phyloP scores from a whole-genome alignment of 2,329 filamentous ascomycete species.

The Lachnellula occidentalis region DNA sequence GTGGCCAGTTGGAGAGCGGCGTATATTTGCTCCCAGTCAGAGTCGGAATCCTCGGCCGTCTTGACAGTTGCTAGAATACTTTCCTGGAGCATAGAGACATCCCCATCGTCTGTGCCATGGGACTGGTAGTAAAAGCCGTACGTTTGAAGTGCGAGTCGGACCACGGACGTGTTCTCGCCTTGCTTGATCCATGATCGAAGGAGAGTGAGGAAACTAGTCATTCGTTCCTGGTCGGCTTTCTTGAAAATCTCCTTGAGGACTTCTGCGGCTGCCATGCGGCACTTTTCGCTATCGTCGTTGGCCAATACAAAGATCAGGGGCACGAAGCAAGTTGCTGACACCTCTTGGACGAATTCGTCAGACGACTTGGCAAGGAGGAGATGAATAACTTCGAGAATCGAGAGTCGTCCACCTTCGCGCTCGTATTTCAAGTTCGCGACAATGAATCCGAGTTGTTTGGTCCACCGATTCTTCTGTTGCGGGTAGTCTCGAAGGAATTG shows the following conservation, averaged over 20 bases:
- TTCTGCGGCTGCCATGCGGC: conserved; percentile 73
- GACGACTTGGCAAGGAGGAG: conserved; percentile 81
- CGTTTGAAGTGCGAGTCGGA: conserved; percentile 69
- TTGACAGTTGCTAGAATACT: conserved; percentile 48
- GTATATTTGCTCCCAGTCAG: conserved; percentile 68
- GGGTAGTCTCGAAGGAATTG: conserved; percentile 94
- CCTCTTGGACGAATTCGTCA: conserved; percentile 75
- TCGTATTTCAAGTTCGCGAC: conserved; percentile 88
- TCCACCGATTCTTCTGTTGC: conserved; percentile 82
- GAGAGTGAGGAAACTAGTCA: conserved; percentile 63
- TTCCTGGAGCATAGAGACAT: conserved; percentile 46
- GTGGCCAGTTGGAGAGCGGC: conserved; percentile 65
- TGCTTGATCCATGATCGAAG: conserved; percentile 73
- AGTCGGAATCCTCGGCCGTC: conserved; percentile 45
- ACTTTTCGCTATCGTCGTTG: conserved; percentile 84
- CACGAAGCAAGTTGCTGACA: conserved; percentile 76
- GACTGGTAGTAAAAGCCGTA: conserved; percentile 80
- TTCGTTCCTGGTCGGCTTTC: conserved; percentile 66
- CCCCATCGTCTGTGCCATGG: conserved; percentile 53
- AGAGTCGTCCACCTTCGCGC: conserved; percentile 80
- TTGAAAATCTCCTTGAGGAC: conserved; percentile 77
- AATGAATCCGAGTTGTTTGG: conserved; percentile 83
- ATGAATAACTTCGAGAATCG: conserved; percentile 88
- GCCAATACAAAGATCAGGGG: conserved; percentile 79
- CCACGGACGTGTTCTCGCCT: conserved; percentile 64